A percentile compares a stretch with the other conserved stretches of the same genome.
Evolutionary conservation across 345 rosid genomes (phyloP).

Genomic region (Sisymbrium irio): DNA sequence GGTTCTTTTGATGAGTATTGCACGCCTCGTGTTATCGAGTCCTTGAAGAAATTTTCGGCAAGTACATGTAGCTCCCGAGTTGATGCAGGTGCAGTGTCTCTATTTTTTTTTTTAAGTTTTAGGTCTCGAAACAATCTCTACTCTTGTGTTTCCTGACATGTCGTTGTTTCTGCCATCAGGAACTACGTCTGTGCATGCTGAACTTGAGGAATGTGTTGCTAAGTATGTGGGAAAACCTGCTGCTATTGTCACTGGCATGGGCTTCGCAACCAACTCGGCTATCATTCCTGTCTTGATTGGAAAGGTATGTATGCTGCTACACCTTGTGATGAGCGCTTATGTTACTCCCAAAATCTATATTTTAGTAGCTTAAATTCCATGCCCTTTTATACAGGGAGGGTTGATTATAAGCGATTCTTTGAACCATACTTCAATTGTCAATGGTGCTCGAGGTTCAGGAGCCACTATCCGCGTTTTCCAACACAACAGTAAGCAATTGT

Average conservation of each 20-base stretch:
- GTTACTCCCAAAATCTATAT: neutral
- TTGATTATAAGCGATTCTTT: conserved; percentile 90
- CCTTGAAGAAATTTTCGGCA: conserved; percentile 68
- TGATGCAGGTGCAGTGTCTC: conserved; percentile 70
- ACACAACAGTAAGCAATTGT: conserved; percentile 71
- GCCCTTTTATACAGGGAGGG: conserved; percentile 56
- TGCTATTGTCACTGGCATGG: conserved; percentile 90
- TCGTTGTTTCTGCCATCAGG: conserved; percentile 44
- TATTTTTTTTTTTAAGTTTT: neutral
- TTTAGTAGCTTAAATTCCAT: conserved; percentile 12
- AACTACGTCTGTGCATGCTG: conserved; percentile 67
- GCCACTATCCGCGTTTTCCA: conserved; percentile 94
- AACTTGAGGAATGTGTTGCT: conserved; percentile 82
- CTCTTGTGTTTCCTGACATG: conserved; percentile 13
- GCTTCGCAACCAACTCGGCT: conserved; percentile 81
- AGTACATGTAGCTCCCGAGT: conserved; percentile 88
- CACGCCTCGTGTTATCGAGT: conserved; percentile 81
- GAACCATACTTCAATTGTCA: conserved; percentile 94
- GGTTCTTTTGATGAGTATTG: conserved; percentile 96
- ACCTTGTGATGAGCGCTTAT: neutral
- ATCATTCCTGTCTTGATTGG: conserved; percentile 85
- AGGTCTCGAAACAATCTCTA: neutral
- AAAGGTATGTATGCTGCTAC: conserved; percentile 52
- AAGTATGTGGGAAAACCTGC: conserved; percentile 88
- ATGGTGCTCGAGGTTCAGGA: conserved; percentile 97